Evolutionary conservation across 2,329 filamentous ascomycete species (phyloP), one percentile per base, ranked within the genome.

Genomic region (Fusarium sp.): DNA sequence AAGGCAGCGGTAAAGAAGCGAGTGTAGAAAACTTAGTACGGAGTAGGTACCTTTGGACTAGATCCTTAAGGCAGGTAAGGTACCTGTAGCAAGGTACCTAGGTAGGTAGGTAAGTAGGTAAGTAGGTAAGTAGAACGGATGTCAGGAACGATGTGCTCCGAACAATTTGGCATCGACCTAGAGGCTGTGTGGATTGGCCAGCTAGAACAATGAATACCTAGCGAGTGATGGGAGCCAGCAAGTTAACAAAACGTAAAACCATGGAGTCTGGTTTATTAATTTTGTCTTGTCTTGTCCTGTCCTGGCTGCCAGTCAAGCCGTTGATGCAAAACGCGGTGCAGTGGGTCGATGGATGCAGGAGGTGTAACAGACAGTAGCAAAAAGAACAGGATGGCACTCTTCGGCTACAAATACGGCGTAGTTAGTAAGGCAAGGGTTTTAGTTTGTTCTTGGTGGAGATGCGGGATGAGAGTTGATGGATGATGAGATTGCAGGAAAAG

Each of bases 261-360:
- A 64, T 30, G 50, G 33, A 28, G 61, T 31, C 48, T 65, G 38
- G 55, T 68, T 26, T 56, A 30, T 33, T 48, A 31, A 42, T 47
- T 35, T 20, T 51, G 48, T 26, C 53, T 60, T 41, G 69, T 59
- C 28, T 61, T n/a, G 61, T 51, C 44, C 55, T 63, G 42, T 53
- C 70, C 68, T 63, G 61, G 47, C 58, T 51, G 45, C 41, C 30
- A 36, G 44, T 65, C 36, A 68, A 55, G 63, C 51, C 45, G 59
- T 69, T 59, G 58, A 60, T 71, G 57, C 63, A 54, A 75, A 72
- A 71, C 66, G 65, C 36, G 48, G 31, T 71, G 59, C 62, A 59
- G 68, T 77, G 75, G 75, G 74, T 75, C 70, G 68, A 59, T 61
- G 64, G 61, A 68, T 75, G 74, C 74, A 68, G 59, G 68, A 65